Conservation (phyloP, 208 protist genomes). For the Trypanosoma avium region DNA sequence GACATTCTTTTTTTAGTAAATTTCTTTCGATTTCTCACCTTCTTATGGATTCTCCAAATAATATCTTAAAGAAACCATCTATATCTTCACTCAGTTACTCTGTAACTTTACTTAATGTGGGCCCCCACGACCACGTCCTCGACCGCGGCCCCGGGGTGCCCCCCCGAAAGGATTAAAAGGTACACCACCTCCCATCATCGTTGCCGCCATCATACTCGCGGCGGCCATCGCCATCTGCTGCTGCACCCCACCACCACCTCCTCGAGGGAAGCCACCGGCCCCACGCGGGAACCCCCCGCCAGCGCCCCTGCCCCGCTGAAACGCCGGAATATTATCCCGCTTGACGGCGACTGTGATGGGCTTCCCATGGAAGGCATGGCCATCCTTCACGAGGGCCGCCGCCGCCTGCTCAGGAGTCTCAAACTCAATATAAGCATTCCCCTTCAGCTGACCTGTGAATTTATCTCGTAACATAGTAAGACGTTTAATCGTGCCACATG, state of each 20-base stretch:
- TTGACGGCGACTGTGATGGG: constrained; percentile 83
- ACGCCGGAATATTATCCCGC: constrained; percentile 84
- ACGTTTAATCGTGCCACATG: constrained; percentile 87
- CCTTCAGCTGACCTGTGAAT: constrained; percentile 89
- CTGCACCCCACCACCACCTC: constrained; percentile 42
- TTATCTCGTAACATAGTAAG: constrained; percentile 92
- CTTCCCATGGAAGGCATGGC: constrained; percentile 82
- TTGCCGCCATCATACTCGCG: constrained; percentile 71
- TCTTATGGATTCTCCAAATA: no score
- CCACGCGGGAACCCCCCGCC: constrained; percentile 34
- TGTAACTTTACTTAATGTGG: constrained; percentile 19
- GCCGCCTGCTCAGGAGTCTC: constrained; percentile 80
- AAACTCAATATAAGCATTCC: constrained; percentile 93
- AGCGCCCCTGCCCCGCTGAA: constrained; percentile 54
- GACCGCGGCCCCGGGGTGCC: constrained; percentile 26
- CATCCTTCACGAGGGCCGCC: constrained; percentile 82
- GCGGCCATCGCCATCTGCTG: constrained; percentile 72
- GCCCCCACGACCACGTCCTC: constrained; percentile 44
- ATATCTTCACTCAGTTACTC: no score
- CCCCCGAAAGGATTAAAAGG: constrained; percentile 69
- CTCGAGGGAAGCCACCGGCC: constrained; percentile 40
- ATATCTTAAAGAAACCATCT: no score
- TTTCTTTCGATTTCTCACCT: no score
- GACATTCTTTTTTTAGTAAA: no score
- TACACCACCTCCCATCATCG: constrained; percentile 67